A percentile compares a stretch with the other conserved stretches of the same genome.
phyloP scores from a whole-genome alignment of 2,329 filamentous ascomycete species.

The Paecilomyces niveus region DNA sequence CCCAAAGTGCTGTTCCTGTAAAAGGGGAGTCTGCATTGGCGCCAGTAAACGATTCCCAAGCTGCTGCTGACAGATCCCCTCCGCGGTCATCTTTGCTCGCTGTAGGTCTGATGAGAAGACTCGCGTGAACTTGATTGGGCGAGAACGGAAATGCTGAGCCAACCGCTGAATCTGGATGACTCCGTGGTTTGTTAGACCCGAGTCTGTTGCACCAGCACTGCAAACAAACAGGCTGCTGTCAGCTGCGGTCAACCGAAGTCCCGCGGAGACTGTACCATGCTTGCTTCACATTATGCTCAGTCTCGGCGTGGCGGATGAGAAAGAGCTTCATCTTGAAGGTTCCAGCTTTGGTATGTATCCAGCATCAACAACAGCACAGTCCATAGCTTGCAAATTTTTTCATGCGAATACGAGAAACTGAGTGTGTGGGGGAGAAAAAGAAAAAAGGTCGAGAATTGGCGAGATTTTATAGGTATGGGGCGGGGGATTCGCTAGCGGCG shows the following conservation, averaged over 20 bases:
- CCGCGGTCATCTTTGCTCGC: slow-evolving; percentile 54
- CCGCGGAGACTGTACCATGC: slow-evolving; percentile 53
- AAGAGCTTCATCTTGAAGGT: slow-evolving; percentile 53
- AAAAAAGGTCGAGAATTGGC: not conserved
- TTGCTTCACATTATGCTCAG: slow-evolving; percentile 77
- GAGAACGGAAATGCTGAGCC: slow-evolving; percentile 58
- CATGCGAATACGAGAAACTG: not conserved
- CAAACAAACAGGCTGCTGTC: slow-evolving; percentile 3
- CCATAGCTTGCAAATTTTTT: not conserved
- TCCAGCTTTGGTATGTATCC: not conserved
- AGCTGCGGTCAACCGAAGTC: not conserved
- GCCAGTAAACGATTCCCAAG: slow-evolving; percentile 3
- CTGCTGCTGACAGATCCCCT: slow-evolving; percentile 16
- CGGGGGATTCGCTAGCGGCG: not conserved
- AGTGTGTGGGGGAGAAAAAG: not conserved
- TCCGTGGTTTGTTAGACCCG: slow-evolving; percentile 72
- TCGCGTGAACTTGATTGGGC: slow-evolving; percentile 58
- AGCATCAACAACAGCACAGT: not conserved
- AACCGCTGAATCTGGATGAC: slow-evolving; percentile 69
- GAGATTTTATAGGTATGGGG: not conserved
- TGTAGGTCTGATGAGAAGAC: slow-evolving; percentile 74
- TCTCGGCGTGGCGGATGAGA: slow-evolving; percentile 81
- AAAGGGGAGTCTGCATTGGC: slow-evolving; percentile 12
- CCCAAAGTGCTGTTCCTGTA: slow-evolving; percentile 36
- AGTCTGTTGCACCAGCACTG: slow-evolving; percentile 75